Base-by-base conservation (phyloP, 345 rosid species). In the Salix brachista region DNA sequence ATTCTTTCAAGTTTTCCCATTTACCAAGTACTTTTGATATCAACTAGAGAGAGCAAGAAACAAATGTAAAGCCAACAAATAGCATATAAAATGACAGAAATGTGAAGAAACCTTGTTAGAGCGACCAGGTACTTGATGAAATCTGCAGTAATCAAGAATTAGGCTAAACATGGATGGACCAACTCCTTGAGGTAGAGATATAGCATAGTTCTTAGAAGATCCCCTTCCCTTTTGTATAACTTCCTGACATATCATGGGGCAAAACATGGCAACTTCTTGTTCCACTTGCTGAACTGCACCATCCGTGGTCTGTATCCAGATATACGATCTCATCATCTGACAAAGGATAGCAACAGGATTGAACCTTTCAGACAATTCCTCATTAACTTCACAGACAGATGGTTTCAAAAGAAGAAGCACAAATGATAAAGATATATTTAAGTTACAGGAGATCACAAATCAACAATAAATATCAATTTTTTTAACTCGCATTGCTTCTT, bases 101-200 rank as follows among this genome's bases (percentile, higher is more conserved):
- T 44, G 41, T 52, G 56, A 60, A 65, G 65, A 32, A 44, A 79
- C 94, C 97, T 90, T 95, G 79, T 89, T 88, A 73, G 97, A 95
- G 86, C 80, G 93, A 77, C 97, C 97, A 67, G 88, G 87, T 73
- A 91, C 84, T 85, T 88, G 94, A 85, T 95, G 99, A 90, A 93
- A 95, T 83, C 94, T 90, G 78, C 97, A 92, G 78, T 89, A 95
- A 71, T 95, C 99, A 76, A 93, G 92, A 80, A 95, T 83, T 78
- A 88, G 86, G 84, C 97, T 87, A 83, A 95, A 76, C 84, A 84
- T 88, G 58, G 90, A 88, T 72, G 95, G 90, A 78, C 84, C 91
- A 65, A 95, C 97, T 77, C 88, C 87, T 76, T 92, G 93, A 6
- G 97, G 97, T 80, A 95, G 97, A 72, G 88, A 83, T 85, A 93